Evolutionary conservation across 345 rosid genomes (phyloP).

Genomic region (Adansonia digitata): DNA sequence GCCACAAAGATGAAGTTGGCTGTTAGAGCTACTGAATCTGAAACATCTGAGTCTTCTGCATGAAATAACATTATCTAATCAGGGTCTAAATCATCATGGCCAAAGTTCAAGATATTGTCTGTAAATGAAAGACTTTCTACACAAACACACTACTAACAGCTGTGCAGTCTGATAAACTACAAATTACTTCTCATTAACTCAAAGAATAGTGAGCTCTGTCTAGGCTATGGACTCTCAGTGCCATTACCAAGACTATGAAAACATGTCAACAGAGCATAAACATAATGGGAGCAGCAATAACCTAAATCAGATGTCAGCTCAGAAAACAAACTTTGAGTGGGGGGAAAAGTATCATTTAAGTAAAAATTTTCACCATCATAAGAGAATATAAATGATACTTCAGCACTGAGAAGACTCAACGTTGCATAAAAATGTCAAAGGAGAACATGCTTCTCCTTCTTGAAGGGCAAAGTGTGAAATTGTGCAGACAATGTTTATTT

Average conservation of each 20-base stretch:
- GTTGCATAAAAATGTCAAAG: neutral
- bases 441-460: neutral
- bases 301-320: neutral
- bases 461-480: neutral
- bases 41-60: slow-evolving; percentile 34
- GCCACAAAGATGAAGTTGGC: slow-evolving; percentile 91
- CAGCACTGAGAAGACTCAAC: neutral
- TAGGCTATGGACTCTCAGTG: neutral
- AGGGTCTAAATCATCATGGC: neutral
- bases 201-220: neutral
- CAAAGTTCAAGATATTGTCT: neutral
- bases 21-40: slow-evolving; percentile 55
- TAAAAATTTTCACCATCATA: neutral
- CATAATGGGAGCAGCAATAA: neutral
- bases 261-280: neutral
- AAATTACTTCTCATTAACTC: neutral
- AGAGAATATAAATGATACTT: neutral
- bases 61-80: slow-evolving; percentile 6
- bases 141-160: neutral
- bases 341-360: neutral
- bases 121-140: neutral
- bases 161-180: neutral
- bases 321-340: neutral
- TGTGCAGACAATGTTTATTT: neutral
- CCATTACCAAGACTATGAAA: neutral